Percentiles rank a stretch among this genome's conserved stretches.
Evolutionary conservation across 1,284 basidiomycete species (phyloP).

Genomic region (Pyrrhoderma lamaoense): DNA sequence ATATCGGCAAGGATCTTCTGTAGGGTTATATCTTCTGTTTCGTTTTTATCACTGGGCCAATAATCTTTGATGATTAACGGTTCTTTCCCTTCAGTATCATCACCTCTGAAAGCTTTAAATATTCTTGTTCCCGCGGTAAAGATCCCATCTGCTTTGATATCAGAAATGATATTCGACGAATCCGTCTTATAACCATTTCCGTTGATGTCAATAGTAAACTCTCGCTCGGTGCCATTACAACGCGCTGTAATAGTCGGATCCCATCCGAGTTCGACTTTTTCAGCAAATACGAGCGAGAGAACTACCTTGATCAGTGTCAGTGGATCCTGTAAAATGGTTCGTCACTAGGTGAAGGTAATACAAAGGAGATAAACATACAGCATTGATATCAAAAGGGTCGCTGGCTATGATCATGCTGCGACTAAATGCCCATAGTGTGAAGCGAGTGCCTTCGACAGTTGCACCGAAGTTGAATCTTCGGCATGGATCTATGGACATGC

Average conservation of each 20-base stretch:
- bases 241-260: not conserved
- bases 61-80: not conserved
- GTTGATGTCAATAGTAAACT: not conserved
- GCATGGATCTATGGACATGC: not conserved
- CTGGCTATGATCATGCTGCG: not conserved
- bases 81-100: not conserved
- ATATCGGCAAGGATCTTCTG: not conserved
- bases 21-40: not conserved
- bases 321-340: not conserved
- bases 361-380: not conserved
- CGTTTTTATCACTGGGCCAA: not conserved
- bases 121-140: not conserved
- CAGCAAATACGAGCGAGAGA: not conserved
- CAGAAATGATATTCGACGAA: not conserved
- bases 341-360: too few species aligned
- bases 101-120: not conserved
- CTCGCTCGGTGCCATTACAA: not conserved
- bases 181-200: not conserved
- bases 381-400: not conserved
- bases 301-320: not conserved
- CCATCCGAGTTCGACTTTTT: constrained; percentile 4
- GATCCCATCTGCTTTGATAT: not conserved
- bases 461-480: not conserved
- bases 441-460: not conserved
- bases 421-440: not conserved